Percentiles rank a stretch among this genome's conserved stretches.
Evolutionary conservation across 345 rosid species (phyloP).

Genomic region (Heritiera littoralis): DNA sequence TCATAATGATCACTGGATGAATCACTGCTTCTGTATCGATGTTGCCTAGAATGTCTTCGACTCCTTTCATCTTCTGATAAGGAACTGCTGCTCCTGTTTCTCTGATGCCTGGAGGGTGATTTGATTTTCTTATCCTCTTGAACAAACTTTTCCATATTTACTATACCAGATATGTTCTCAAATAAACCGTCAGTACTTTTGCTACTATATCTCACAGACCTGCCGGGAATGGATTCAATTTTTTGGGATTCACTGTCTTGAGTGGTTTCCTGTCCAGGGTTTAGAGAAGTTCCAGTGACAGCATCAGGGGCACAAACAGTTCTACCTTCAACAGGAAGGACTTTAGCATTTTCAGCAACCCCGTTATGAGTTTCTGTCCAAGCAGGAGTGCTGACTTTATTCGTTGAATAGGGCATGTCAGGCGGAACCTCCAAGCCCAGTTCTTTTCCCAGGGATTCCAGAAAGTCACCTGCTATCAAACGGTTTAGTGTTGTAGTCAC

Average conservation of each 20-base stretch:
- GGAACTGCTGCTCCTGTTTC: conserved; percentile 36
- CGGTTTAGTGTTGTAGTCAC: conserved; percentile 82
- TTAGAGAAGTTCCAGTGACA: conserved; percentile 13
- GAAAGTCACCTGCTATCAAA: conserved; percentile 88
- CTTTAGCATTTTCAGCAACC: conserved; percentile 27
- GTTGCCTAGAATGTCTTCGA: conserved; percentile 45
- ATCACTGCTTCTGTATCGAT: conserved; percentile 47
- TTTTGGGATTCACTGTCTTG: conserved; percentile 28
- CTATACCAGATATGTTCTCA: conserved; percentile 30
- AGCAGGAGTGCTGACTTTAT: conserved; percentile 22
- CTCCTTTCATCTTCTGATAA: conserved; percentile 65
- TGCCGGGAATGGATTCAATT: conserved; percentile 19
- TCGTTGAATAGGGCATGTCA: conserved; percentile 44
- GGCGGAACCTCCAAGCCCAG: conserved; percentile 93
- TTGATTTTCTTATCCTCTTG: conserved; percentile 39
- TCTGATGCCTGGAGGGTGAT: conserved; percentile 26
- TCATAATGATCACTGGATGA: conserved; percentile 50
- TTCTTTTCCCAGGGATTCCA: conserved; percentile 94
- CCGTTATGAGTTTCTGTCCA: conserved; percentile 34
- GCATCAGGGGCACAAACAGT: conserved; percentile 21
- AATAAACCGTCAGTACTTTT: conserved; percentile 21
- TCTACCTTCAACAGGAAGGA: conserved; percentile 20
- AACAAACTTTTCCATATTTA: conserved; percentile 15
- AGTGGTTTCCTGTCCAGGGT: conserved; percentile 25
- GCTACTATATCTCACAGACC: conserved; percentile 18